Evolutionary conservation across 2,329 filamentous ascomycete species (phyloP), one percentile per base, ranked within the genome.

Genomic region (Zelopaecilomyces penicillatus): DNA sequence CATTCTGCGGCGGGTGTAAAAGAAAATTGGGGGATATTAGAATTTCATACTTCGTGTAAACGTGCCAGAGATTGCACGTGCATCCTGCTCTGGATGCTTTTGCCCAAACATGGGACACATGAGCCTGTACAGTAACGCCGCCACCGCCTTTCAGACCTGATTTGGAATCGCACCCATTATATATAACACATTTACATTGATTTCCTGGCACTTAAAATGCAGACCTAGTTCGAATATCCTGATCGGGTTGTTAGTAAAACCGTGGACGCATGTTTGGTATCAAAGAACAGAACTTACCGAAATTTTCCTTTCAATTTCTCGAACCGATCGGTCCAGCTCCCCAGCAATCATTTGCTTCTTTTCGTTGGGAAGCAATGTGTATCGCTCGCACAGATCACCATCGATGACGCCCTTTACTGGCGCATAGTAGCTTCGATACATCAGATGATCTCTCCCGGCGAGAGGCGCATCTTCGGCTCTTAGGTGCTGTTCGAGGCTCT

Each of bases 381-480:
- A 98, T 54, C 89, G 79, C 72, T 99, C 93, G 57, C 93, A 95
- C 35, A 99, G 71, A 67, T 99, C 93, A 29, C 93, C 93, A 65
- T 99, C 93, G 57, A 99, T 95, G 29, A 94, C 82, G 6, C 90
- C 90, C 74, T 98, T 98, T 36, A 95, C 88, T 0, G 93, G 94
- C 5, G 87, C 88, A 63, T 97, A 98, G 67, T 97, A 98, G 52
- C 89, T 83, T 51, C 94, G 78, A 65, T 95, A 99, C 58, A 95
- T 94, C 38, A 99, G 73, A 65, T 99, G 93, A 63, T 98, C 94
- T 52, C 94, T 78, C 36, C 93, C 94, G 19, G 88, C 87, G 39
- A 98, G 70, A 6, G 91, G 91, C 32, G 90, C 77, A 58, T 95
- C 90, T 59, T 95, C 88, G 9, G 78, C 80, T 39, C 91, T 79